Percentiles rank a stretch among this genome's conserved stretches.
phyloP scores from a whole-genome alignment of 176 grass and related monocot genomes.

The Carex littledalei region DNA sequence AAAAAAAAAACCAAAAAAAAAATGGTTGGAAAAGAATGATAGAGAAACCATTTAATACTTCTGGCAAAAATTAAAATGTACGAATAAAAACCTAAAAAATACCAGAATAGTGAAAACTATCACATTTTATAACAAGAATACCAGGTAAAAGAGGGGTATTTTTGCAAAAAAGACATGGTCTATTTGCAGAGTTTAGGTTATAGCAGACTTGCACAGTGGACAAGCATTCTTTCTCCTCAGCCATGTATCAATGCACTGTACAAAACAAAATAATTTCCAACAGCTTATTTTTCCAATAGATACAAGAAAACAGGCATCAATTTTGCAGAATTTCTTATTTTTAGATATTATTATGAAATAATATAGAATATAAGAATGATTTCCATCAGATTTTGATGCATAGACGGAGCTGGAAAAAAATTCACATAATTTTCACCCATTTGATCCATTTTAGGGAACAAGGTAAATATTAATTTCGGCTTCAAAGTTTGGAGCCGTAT shows the following conservation, averaged over 20 bases:
- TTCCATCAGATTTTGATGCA: no score
- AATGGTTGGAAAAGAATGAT: not conserved
- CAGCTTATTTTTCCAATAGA: no score
- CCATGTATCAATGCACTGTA: constrained; percentile 26
- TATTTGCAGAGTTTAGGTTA: constrained; percentile 25
- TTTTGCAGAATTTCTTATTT: not conserved
- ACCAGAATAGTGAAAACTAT: not conserved
- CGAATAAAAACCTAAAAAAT: not conserved
- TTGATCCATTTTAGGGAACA: no score
- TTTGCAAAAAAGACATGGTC: not conserved
- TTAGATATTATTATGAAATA: no score
- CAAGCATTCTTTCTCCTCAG: constrained; percentile 57
- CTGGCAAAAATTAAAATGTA: not conserved
- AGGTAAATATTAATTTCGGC: no score
- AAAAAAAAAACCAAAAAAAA: not conserved
- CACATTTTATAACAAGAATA: not conserved
- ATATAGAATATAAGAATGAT: no score
- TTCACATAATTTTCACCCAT: no score
- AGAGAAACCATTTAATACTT: not conserved
- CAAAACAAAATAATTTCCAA: no score
- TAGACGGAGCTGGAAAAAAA: no score
- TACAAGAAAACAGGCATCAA: no score
- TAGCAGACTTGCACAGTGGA: constrained; percentile 62
- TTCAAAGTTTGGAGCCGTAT: no score
- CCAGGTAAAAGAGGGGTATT: not conserved